Percentiles rank a stretch among this genome's conserved stretches.
phyloP scores from a whole-genome alignment of 768 basidiomycete species.

The Punctularia strigosozonata region DNA sequence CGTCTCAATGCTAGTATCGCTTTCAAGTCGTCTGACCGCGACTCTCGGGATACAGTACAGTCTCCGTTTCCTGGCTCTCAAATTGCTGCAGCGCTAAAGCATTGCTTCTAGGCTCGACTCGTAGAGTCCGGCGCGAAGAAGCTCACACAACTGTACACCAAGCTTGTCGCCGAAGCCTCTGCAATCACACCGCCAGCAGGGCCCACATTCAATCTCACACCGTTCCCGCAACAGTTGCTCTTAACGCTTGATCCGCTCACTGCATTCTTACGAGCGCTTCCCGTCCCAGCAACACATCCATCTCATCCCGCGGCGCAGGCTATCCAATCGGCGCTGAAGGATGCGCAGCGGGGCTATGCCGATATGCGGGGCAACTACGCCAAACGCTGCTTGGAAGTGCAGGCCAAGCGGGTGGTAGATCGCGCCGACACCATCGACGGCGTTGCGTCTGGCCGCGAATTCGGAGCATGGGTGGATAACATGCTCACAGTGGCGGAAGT shows the following conservation, averaged over 20 bases:
- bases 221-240: conserved; percentile 44
- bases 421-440: conserved; percentile 60
- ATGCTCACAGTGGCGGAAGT: conserved; percentile 61
- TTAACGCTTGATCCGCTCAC: conserved; percentile 52
- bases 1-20: conserved; percentile 71
- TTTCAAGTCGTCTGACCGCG: conserved; percentile 52
- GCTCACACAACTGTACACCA: conserved; percentile 72
- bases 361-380: conserved; percentile 81
- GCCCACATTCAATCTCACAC: conserved; percentile 37
- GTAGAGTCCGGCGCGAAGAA: conserved; percentile 80
- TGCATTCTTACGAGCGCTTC: conserved; percentile 56
- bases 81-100: not conserved
- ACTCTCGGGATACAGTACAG: conserved; percentile 44
- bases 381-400: conserved; percentile 60
- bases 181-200: conserved; percentile 62
- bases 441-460: conserved; percentile 54
- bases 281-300: conserved; percentile 69
- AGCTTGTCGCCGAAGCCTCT: conserved; percentile 77
- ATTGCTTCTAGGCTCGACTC: conserved; percentile 40
- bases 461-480: conserved; percentile 59
- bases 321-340: conserved; percentile 55
- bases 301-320: conserved; percentile 64
- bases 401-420: conserved; percentile 58
- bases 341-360: conserved; percentile 73
- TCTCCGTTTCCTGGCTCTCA: conserved; percentile 2